phyloP scores from a whole-genome alignment of 2,329 filamentous ascomycete genomes.

The Rasamsonia emersonii region DNA sequence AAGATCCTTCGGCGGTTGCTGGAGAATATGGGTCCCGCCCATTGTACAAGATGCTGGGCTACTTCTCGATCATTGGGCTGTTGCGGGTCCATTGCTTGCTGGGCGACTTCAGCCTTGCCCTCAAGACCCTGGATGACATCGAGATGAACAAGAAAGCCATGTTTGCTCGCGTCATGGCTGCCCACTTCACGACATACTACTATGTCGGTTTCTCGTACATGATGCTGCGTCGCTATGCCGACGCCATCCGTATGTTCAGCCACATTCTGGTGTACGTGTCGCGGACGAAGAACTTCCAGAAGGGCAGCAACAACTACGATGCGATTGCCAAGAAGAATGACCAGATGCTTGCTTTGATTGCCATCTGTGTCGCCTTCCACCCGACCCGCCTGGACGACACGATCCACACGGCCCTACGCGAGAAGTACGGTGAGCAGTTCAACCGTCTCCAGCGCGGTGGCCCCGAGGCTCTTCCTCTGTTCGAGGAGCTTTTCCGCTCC shows the following conservation, averaged over 20 bases:
- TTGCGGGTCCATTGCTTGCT: slow-evolving; percentile 92
- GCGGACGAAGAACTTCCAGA: slow-evolving; percentile 99
- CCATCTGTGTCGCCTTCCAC: slow-evolving; percentile 97
- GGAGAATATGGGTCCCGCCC: slow-evolving; percentile 93
- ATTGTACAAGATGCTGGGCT: slow-evolving; percentile 95
- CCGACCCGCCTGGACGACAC: slow-evolving; percentile 96
- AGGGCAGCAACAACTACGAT: slow-evolving; percentile 82
- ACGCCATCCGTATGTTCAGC: slow-evolving; percentile 99
- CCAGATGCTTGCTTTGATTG: slow-evolving; percentile 98
- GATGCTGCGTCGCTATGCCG: slow-evolving; percentile 99
- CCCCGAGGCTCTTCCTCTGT: slow-evolving; percentile 88
- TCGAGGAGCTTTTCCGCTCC: slow-evolving; percentile 94
- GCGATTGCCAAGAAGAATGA: slow-evolving; percentile 99
- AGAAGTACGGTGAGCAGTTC: slow-evolving; percentile 99
- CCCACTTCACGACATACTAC: slow-evolving; percentile 99
- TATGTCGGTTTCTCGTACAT: slow-evolving; percentile 99
- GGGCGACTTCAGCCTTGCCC: slow-evolving; percentile 92
- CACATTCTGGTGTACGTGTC: slow-evolving; percentile 99
- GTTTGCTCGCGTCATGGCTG: slow-evolving; percentile 98
- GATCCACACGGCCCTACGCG: slow-evolving; percentile 92
- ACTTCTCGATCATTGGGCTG: slow-evolving; percentile 98
- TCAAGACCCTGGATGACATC: slow-evolving; percentile 98
- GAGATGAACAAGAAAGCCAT: slow-evolving; percentile 99
- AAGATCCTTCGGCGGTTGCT: slow-evolving; percentile 78
- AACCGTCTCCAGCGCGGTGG: slow-evolving; percentile 93